Percentiles rank a stretch among this genome's conserved stretches.
phyloP scores from a whole-genome alignment of 352 stramenopile genomes.

The Pythium vanterpoolii region DNA sequence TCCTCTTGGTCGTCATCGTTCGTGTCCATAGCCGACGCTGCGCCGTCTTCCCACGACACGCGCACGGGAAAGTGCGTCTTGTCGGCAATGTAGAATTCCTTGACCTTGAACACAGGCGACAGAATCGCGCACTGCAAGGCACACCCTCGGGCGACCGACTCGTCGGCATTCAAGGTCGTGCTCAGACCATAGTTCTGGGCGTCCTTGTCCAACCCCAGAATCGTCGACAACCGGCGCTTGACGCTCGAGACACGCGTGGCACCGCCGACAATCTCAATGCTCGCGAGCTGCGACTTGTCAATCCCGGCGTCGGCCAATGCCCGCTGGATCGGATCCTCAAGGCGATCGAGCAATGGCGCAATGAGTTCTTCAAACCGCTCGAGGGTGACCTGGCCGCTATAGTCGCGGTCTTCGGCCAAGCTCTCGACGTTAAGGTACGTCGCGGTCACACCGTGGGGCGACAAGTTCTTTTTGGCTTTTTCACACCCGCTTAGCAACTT shows the following conservation, averaged over 20 bases:
- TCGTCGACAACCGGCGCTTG: conserved; percentile 90
- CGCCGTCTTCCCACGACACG: conserved; percentile 90
- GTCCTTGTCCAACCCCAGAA: conserved; percentile 92
- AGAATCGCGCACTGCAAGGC: conserved; percentile 98
- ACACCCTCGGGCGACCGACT: conserved; percentile 96
- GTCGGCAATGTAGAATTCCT: conserved; percentile 89
- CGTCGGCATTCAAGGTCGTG: conserved; percentile 99
- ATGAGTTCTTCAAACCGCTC: conserved; percentile 96
- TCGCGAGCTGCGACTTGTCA: conserved; percentile 84
- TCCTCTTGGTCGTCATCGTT: conserved; percentile 82
- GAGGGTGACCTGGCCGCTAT: conserved; percentile 92
- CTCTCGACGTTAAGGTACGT: conserved; percentile 97
- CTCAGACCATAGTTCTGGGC: conserved; percentile 96
- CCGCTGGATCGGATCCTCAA: conserved; percentile 83
- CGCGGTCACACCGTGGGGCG: conserved; percentile 94
- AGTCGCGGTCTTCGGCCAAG: conserved; percentile 98
- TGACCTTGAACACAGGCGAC: conserved; percentile 97
- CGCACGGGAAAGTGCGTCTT: conserved; percentile 91
- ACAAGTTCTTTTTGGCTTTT: conserved; percentile 99
- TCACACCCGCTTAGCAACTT: conserved; percentile 98
- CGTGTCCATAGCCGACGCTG: conserved; percentile 43
- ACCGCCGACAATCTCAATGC: conserved; percentile 96
- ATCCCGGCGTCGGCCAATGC: conserved; percentile 89
- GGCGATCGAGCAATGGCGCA: conserved; percentile 77
- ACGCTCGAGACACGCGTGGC: conserved; percentile 95